Evolutionary conservation across 805 yeast genomes (phyloP), one percentile per base, ranked within the genome.

Genomic region (Trichomonascus vanleenenianus): DNA sequence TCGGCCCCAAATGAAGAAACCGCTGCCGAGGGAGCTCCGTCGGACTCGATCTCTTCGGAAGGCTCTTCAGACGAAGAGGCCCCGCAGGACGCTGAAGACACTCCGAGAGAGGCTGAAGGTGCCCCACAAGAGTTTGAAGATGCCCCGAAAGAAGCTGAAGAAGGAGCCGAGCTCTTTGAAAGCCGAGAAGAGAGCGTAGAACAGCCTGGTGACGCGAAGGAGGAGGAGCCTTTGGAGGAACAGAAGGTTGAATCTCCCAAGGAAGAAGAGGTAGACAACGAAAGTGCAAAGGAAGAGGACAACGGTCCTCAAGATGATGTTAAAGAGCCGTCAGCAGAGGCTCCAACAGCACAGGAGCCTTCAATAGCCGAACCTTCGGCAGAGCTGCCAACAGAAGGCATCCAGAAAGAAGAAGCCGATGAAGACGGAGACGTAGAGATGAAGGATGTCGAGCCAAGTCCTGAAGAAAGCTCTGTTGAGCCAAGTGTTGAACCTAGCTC

Each of bases 341-440:
- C 27, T 22, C 7, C 27, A n/a, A n/a, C n/a, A n/a, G n/a, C n/a
- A n/a, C n/a, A n/a, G 4, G 27, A 22, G 27, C 27, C 27, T 5
- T 22, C 27, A 22, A 22, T 22, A 22, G 8, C 27, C 27, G 27
- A 22, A 5, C 20, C 20, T 10, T 18, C 19, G 7, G 20, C 6
- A 10, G 15, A 31, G 34, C 34, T 12, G 11, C 4, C 15, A 11
- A 12, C n/a, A 31, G 34, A 34, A 6, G 38, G 7, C 12, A 15
- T 3, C 4, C 7, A 16, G 12, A 11, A 30, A 16, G 15, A 27
- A 11, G 33, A 8, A 8, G 11, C 8, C 39, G 19, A 8, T 5
- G 43, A 40, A 16, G 43, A 30, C 22, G 38, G 14, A 15, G 38
- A 34, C 38, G 22, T 14, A 14, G 38, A 34, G 19, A 34, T 22